Evolutionary conservation across 164 flowering plant genomes (phyloP).

Genomic region (Vitis rupestris): DNA sequence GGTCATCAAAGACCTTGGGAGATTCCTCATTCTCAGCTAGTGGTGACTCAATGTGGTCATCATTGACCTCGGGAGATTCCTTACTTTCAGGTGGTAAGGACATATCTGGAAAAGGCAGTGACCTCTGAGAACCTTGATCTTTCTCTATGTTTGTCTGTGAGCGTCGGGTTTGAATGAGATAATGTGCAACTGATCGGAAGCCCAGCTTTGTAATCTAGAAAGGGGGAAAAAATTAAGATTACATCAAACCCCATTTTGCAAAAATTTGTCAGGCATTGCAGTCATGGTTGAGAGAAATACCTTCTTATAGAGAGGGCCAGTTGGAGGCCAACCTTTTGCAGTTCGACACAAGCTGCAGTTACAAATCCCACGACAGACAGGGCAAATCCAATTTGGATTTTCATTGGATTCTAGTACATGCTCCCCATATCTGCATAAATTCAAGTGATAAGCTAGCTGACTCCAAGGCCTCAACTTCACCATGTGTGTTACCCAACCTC

Average conservation of each 20-base stretch:
- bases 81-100: conserved; percentile 17
- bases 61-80: conserved; percentile 5
- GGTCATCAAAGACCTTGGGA: too few relatives aligned
- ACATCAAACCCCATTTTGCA: neutral
- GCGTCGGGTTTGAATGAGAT: conserved; percentile 64
- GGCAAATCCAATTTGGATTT: conserved; percentile 84
- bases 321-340: conserved; percentile 89
- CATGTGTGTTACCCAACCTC: neutral
- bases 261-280: neutral
- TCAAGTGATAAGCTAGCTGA: too few relatives aligned
- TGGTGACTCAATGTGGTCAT: neutral
- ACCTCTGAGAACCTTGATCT: conserved; percentile 34
- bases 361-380: conserved; percentile 94
- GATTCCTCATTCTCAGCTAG: too few relatives aligned
- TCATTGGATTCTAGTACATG: conserved; percentile 76
- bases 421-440: conserved; percentile 79
- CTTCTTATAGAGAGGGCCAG: conserved; percentile 71
- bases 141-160: conserved; percentile 22
- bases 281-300: conserved; percentile 28
- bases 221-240: conserved; percentile 1
- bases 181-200: conserved; percentile 90
- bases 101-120: conserved; percentile 47
- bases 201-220: conserved; percentile 63
- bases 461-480: neutral
- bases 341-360: conserved; percentile 90